Evolutionary conservation across 495 filamentous ascomycete genomes (phyloP).

Genomic region (Parachaetomium inaequale): DNA sequence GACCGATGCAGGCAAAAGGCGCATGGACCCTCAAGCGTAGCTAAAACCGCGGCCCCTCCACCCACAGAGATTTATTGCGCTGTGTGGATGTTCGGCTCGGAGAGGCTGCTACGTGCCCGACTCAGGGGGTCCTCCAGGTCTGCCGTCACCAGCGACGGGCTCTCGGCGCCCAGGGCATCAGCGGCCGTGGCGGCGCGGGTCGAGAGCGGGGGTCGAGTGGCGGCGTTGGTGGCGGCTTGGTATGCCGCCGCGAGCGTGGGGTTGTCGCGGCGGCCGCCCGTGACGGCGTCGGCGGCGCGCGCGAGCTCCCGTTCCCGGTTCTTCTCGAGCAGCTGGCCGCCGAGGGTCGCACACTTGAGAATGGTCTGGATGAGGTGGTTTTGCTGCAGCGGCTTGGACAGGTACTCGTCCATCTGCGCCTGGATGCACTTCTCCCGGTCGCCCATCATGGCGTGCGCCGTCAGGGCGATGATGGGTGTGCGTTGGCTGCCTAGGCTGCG

Average conservation of each 20-base stretch:
- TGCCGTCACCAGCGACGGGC: slow-evolving; percentile 57
- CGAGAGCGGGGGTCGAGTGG: slow-evolving; percentile 36
- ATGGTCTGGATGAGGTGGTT: slow-evolving; percentile 99
- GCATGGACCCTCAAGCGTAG: slow-evolving; percentile 30
- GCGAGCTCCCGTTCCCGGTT: slow-evolving; percentile 48
- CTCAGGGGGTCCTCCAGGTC: slow-evolving; percentile 67
- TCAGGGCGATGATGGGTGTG: slow-evolving; percentile 95
- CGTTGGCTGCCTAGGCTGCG: slow-evolving; percentile 68
- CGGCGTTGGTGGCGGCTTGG: slow-evolving; percentile 19
- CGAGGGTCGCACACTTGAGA: slow-evolving; percentile 88
- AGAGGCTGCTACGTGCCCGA: slow-evolving; percentile 58
- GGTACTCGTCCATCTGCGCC: slow-evolving; percentile 98
- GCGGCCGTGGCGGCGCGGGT: slow-evolving; percentile 60
- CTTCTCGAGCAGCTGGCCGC: slow-evolving; percentile 78
- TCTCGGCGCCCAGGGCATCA: slow-evolving; percentile 57
- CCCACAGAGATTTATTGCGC: slow-evolving; percentile 23
- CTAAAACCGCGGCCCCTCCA: slow-evolving; percentile 38
- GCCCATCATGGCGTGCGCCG: slow-evolving; percentile 98
- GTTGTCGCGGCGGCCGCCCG: slow-evolving; percentile 30
- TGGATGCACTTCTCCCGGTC: slow-evolving; percentile 98
- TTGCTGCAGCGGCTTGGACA: slow-evolving; percentile 96
- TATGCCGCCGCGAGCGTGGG: slow-evolving; percentile 22
- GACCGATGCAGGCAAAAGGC: neutral
- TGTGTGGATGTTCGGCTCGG: slow-evolving; percentile 39
- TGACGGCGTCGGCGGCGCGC: slow-evolving; percentile 36